Evolutionary conservation across 345 rosid genomes (phyloP).

Genomic region (Excoecaria agallocha): DNA sequence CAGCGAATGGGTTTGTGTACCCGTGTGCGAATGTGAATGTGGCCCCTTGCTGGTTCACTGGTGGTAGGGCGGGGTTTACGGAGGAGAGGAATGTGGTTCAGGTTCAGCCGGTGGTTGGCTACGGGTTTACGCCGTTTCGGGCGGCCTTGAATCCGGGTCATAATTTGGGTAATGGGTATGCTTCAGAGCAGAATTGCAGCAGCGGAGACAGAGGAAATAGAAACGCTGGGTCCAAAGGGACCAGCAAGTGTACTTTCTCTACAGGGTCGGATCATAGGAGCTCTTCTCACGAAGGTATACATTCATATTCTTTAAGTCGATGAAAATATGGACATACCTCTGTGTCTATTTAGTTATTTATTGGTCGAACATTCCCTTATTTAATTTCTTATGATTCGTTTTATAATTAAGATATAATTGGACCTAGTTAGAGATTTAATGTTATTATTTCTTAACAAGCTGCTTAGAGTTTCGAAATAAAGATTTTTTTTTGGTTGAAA

Average conservation of each 20-base stretch:
- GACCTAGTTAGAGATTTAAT: background rate
- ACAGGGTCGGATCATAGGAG: slow-evolving; percentile 38
- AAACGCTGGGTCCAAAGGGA: slow-evolving; percentile 35
- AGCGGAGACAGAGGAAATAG: slow-evolving; percentile 23
- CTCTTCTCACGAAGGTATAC: slow-evolving; percentile 47
- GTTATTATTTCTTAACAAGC: background rate
- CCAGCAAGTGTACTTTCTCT: slow-evolving; percentile 43
- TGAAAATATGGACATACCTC: background rate
- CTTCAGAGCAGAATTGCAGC: slow-evolving; percentile 30
- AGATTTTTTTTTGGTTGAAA: no score
- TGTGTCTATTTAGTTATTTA: no score
- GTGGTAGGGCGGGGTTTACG: background rate
- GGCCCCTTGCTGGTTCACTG: slow-evolving; percentile 26
- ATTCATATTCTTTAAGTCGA: background rate
- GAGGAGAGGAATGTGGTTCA: slow-evolving; percentile 22
- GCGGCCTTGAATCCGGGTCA: background rate
- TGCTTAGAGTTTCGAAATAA: no score
- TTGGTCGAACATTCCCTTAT: background rate
- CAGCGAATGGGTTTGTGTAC: slow-evolving; percentile 22
- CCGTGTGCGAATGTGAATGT: slow-evolving; percentile 21
- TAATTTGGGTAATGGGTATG: slow-evolving; percentile 25
- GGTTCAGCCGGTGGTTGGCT: slow-evolving; percentile 17
- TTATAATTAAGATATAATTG: background rate
- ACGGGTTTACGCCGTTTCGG: slow-evolving; percentile 22
- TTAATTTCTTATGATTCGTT: background rate